Base-by-base conservation (phyloP, 805 yeast genomes). In the Barnettozyma vustinii region DNA sequence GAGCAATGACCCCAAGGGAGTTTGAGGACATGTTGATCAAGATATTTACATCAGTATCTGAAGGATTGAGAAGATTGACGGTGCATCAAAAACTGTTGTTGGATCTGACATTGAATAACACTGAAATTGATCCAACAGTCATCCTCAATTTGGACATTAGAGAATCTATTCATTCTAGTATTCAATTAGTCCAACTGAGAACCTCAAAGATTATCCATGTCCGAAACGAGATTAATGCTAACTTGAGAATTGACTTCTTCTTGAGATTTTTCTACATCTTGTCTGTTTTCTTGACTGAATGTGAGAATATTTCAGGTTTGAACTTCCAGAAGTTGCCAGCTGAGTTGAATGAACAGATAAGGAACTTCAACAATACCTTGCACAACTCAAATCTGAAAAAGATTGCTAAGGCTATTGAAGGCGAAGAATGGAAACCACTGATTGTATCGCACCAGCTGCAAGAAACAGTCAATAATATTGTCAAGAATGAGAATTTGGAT, bases 401-500 rank as follows among this genome's bases (percentile, higher is more conserved):
- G 5, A 65, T 87, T 25, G 69, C 76, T 6, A 60, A 60, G 4
- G 68, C 72, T 16, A 70, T 87, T 48, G 91, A 86, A 45, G 69
- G 70, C 42, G 98, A 91, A 55, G 69, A 69, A 20, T 92, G 98
- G 98, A 80, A 78, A 50, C 96, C 91, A 46, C 78, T 76, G 18
- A 76, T 78, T n/a, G 77, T 82, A 9, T 61, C 78, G 0, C 60
- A 67, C 1, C 60, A 62, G 1, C 63, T 81, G 2, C 91, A 85
- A 58, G 56, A 48, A 4, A 58, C 66, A 13, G 75, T 81, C 5
- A 79, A 79, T 56, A 73, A 73, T 39, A 73, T 85, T 12, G 70
- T 76, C 1, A 70, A 72, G 13, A 65, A 79, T n/a, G 69, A 72
- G 2, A 68, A 69, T 21, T 58, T 71, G 10, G 81, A 77, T 48